Conservation (phyloP, 192 early-diverging fungal species). For the Linnemannia schmuckeri region DNA sequence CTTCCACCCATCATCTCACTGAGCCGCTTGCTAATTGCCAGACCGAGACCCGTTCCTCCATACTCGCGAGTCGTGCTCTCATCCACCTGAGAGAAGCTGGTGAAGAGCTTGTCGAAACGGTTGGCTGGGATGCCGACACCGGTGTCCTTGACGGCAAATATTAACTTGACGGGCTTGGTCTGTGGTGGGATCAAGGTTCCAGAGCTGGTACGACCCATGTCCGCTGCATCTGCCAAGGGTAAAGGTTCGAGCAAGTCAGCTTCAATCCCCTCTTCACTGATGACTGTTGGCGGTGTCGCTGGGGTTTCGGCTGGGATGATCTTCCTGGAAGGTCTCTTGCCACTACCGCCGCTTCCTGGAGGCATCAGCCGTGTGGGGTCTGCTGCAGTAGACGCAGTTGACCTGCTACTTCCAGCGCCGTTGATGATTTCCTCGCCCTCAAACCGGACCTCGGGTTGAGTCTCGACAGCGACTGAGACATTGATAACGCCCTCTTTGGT, state of each 20-base stretch:
- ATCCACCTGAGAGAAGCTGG: conserved; percentile 76
- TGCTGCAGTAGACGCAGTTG: not conserved
- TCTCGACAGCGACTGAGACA: conserved; percentile 46
- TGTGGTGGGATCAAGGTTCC: not conserved
- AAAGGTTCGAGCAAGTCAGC: not conserved
- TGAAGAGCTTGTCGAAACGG: conserved; percentile 68
- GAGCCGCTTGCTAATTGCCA: conserved; percentile 75
- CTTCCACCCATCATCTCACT: conserved; percentile 75
- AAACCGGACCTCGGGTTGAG: conserved; percentile 25
- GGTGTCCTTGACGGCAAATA: conserved; percentile 67
- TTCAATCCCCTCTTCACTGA: not conserved
- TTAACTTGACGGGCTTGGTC: conserved; percentile 33
- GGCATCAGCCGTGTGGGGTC: conserved; percentile 21
- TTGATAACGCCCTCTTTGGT: conserved; percentile 59
- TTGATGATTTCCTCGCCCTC: conserved; percentile 14
- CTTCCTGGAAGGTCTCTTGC: not conserved
- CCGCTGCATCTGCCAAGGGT: not conserved
- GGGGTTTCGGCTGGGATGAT: not conserved
- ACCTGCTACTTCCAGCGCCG: not conserved
- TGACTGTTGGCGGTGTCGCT: not conserved
- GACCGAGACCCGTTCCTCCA: conserved; percentile 74
- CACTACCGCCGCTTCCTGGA: not conserved
- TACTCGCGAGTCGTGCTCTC: conserved; percentile 68
- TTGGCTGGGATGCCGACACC: conserved; percentile 74
- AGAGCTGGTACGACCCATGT: conserved; percentile 16